Conservation (phyloP, 2,329 filamentous ascomycete genomes). For the Penicillium sp. region DNA sequence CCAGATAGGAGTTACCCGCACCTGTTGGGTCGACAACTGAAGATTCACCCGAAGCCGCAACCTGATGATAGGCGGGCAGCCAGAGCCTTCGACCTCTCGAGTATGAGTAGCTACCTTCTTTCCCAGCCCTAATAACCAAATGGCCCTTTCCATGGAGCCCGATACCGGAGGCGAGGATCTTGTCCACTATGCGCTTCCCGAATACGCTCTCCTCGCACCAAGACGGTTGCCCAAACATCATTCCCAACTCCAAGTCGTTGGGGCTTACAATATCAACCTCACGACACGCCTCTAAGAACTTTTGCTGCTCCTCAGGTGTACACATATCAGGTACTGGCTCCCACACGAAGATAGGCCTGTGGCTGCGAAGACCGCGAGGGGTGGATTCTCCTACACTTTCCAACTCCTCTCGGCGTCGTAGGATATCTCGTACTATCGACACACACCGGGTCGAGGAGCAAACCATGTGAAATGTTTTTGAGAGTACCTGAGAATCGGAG, state of each 20-base stretch:
- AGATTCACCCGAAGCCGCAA: slow-evolving; percentile 34
- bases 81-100: slow-evolving; percentile 57
- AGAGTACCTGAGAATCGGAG: slow-evolving; percentile 66
- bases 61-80: slow-evolving; percentile 76
- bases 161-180: slow-evolving; percentile 43
- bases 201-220: slow-evolving; percentile 37
- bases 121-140: slow-evolving; percentile 63
- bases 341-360: slow-evolving; percentile 82
- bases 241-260: slow-evolving; percentile 87
- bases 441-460: slow-evolving; percentile 80
- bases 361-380: slow-evolving; percentile 39
- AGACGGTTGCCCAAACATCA: slow-evolving; percentile 71
- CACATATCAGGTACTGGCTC: slow-evolving; percentile 93
- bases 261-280: slow-evolving; percentile 70
- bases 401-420: slow-evolving; percentile 53
- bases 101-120: slow-evolving; percentile 61
- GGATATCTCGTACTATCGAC: slow-evolving; percentile 74
- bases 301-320: slow-evolving; percentile 65
- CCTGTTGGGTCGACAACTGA: slow-evolving; percentile 88
- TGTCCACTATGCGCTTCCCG: slow-evolving; percentile 39
- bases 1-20: slow-evolving; percentile 88
- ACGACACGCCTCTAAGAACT: slow-evolving; percentile 58
- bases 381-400: slow-evolving; percentile 29
- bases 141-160: slow-evolving; percentile 43
- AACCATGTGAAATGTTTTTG: slow-evolving; percentile 84